Evolutionary conservation across 2,329 filamentous ascomycete species (phyloP), one percentile per base, ranked within the genome.

Genomic region (Fusarium floridanum): DNA sequence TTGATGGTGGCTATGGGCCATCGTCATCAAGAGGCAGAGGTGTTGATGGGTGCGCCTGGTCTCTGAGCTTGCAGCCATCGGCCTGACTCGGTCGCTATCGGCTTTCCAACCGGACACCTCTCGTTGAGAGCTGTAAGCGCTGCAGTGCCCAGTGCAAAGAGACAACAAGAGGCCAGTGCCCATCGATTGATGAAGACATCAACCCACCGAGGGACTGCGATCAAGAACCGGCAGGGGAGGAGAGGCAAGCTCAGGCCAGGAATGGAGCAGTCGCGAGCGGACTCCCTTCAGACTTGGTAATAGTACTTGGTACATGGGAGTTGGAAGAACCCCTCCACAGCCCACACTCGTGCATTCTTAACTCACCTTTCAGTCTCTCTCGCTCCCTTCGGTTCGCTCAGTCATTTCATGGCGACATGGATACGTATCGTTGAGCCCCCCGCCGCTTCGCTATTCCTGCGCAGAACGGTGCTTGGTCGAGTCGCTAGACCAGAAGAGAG

Each of bases 341-440:
- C 36, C 68, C 72, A 72, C 72, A 66, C 16, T 29, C 29, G 53
- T 62, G 65, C 61, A 61, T 61, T 69, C 72, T 70, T 75, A 75
- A 72, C 72, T 74, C 72, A 74, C 59, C 71, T 74, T 74, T 72
- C 72, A 74, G 72, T 37, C 71, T 71, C 61, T 74, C 45, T 65
- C 56, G 10, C 48, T 53, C 71, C 67, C 16, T 27, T 63, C 60
- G 71, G 60, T 48, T 53, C 57, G 22, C 22, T 41, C 27, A 55
- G 55, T 36, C 57, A 56, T 67, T 61, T 62, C 63, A 69, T 63
- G 60, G 39, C 60, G 59, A 61, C 57, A 70, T 67, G 60, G 29
- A 53, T 17, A n/a, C 56, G 60, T 12, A 53, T 53, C 24, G 63
- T 68, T 45, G 55, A 70, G 16, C 41, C 67, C 37, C 37, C 60